Evolutionary conservation across 192 early-diverging fungal genomes (phyloP), one percentile per base, ranked within the genome.

Genomic region (Backusella morwellensis): DNA sequence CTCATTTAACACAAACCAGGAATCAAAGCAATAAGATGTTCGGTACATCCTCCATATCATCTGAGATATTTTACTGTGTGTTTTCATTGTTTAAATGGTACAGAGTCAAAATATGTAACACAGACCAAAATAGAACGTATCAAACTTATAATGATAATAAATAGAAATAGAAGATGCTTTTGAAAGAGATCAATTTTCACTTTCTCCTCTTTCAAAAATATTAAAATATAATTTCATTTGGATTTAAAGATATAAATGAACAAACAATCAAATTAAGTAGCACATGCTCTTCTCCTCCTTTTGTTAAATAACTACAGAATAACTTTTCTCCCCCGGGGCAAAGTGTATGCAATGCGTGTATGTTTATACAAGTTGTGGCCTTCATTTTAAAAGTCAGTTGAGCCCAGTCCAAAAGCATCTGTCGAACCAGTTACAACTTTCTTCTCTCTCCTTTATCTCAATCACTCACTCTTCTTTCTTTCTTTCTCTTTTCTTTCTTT

Each of bases 331-430:
- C 26, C 56, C 56, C 23, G 56, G 56, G 56, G 23, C 1, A 63
- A 63, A 63, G 23, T 63, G 21, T 50, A 72, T 72, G 70, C 70
- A 72, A 50, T 72, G 70, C 70, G 70, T 72, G 44, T 70, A 15
- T 72, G 70, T 72, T 47, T 40, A 72, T 72, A 35, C 67, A 19
- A 68, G 41, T 32, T 44, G n/a, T 35, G 35, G 67, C 21, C 11
- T 68, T 42, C 34, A 50, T 26, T 21, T 69, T 70, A 17, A 77
- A 77, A 56, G 67, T 44, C 47, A 77, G 68, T 77, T 59, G 68
- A 77, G 75, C 68, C 75, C 75, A 77, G 68, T 77, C 75, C 75
- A 77, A 77, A 77, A 66, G 68, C 63, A 44, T 21, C 32, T 77
- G 34, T 36, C 32, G 26, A 50, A 40, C 40, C 38, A 50, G 29